phyloP scores from a whole-genome alignment of 2,329 filamentous ascomycete genomes.

The Fusarium longipes region DNA sequence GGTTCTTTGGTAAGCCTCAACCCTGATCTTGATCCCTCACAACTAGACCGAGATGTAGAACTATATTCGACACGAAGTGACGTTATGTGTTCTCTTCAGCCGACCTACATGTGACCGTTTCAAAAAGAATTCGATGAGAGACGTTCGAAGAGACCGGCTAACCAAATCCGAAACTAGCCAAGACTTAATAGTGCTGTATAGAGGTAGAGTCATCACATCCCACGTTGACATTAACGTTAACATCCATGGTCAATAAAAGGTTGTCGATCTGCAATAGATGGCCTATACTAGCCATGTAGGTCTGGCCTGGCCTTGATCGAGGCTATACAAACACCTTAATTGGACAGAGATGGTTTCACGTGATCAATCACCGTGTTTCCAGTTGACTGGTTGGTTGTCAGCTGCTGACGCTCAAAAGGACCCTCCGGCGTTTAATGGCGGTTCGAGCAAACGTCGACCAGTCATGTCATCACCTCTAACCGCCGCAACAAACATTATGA shows the following conservation, averaged over 20 bases:
- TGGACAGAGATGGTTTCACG: conserved; percentile 24
- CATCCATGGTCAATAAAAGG: conserved; percentile 23
- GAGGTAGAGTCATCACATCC: conserved; percentile 16
- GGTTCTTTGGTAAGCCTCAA: conserved; percentile 8
- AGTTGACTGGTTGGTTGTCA: conserved; percentile 34
- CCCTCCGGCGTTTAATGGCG: conserved; percentile 37
- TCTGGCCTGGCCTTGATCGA: conserved; percentile 23
- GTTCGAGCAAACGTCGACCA: conserved; percentile 37
- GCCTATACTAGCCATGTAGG: conserved; percentile 1
- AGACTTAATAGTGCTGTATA: conserved; percentile 1
- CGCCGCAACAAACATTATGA: conserved; percentile 37
- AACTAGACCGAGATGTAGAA: conserved; percentile 28
- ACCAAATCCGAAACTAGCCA: conserved; percentile 31
- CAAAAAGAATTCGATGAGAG: conserved; percentile 9
- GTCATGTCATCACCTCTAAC: conserved; percentile 40
- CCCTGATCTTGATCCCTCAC: conserved; percentile 20
- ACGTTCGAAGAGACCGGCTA: conserved; percentile 6
- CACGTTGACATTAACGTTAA: neutral
- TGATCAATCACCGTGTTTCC: conserved; percentile 14
- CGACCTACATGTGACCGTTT: conserved; percentile 13
- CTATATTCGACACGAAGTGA: conserved; percentile 8
- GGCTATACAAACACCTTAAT: conserved; percentile 27
- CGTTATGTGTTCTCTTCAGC: conserved; percentile 26
- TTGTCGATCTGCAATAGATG: conserved; percentile 24
- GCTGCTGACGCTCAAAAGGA: conserved; percentile 25